Percentiles rank a stretch among this genome's conserved stretches.
These are phyloP conservation scores for Aspergillus fumigatiaffinis DNA, from an alignment of 2,329 filamentous ascomycete genomes.

Conservation along the genomic window DNA sequence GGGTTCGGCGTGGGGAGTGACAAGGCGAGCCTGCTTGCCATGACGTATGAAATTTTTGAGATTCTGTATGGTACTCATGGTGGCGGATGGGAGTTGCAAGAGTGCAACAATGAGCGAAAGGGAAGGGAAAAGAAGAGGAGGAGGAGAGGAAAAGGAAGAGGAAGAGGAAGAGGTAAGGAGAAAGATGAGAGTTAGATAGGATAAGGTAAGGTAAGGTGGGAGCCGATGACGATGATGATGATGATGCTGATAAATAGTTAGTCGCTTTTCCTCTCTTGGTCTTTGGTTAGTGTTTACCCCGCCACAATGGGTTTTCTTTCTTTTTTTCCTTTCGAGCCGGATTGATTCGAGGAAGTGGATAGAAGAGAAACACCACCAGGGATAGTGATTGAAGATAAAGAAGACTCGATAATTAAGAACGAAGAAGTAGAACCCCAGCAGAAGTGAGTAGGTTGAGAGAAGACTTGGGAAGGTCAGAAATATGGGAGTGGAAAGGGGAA, in stretches of 20 bases:
- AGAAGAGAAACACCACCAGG: too few species aligned
- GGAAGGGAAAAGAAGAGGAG: neutral
- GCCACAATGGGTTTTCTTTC: too few species aligned
- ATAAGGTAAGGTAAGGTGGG: neutral
- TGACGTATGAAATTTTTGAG: conserved; percentile 98
- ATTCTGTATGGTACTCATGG: conserved; percentile 78
- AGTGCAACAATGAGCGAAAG: neutral
- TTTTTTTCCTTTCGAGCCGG: neutral
- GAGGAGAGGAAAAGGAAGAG: neutral
- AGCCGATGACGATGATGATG: neutral
- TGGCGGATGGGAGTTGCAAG: conserved; percentile 10
- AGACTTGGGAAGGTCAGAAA: too few species aligned
- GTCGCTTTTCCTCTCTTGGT: too few species aligned
- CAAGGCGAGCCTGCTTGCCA: conserved; percentile 84
- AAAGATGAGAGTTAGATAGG: conserved; percentile 1
- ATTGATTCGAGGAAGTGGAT: neutral
- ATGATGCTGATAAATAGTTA: too few species aligned
- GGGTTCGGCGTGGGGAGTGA: conserved; percentile 58
- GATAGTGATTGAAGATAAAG: too few species aligned
- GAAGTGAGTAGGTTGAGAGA: too few species aligned
- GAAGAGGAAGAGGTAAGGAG: neutral
- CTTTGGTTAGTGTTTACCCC: too few species aligned
- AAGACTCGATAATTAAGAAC: too few species aligned
- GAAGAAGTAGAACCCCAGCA: too few species aligned
- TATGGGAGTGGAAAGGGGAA: too few species aligned